Conservation (phyloP, 306 rosid species). For the Morella rubra region DNA sequence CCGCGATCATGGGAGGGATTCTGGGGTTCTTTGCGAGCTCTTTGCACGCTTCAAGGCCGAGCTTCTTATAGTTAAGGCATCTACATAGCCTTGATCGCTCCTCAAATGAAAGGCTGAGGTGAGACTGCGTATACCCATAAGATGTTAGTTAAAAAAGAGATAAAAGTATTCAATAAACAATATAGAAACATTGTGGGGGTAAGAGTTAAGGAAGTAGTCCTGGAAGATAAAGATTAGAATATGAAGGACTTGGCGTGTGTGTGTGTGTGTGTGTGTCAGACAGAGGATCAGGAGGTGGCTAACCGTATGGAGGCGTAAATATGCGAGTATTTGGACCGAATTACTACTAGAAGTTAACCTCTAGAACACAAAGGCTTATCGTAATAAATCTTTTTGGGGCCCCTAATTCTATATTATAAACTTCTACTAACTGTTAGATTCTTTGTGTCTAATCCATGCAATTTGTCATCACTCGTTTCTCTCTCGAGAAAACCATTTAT, state of each 20-base stretch:
- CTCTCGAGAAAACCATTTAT: neutral
- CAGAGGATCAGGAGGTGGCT: too few relatives aligned
- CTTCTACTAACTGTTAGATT: neutral
- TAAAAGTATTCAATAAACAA: too few relatives aligned
- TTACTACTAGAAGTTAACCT: neutral
- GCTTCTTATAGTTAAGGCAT: constrained; percentile 65
- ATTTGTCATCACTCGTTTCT: neutral
- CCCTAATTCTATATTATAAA: neutral
- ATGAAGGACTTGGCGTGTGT: too few relatives aligned
- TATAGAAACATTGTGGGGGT: neutral
- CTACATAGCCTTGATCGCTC: constrained; percentile 67
- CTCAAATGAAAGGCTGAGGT: constrained; percentile 48
- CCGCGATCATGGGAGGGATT: constrained; percentile 69
- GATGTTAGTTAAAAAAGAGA: constrained; percentile 2
- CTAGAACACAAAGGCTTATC: neutral
- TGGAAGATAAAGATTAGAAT: too few relatives aligned
- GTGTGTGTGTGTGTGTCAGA: too few relatives aligned
- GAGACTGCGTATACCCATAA: constrained; percentile 47
- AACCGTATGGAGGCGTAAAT: neutral
- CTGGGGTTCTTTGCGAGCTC: constrained; percentile 74
- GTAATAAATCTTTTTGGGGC: neutral
- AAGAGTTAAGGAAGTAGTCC: neutral
- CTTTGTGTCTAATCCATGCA: neutral
- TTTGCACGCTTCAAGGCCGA: constrained; percentile 60
- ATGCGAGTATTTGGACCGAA: neutral